Percentiles rank a stretch among this genome's conserved stretches.
Conservation (phyloP, 192 early-diverging fungal genomes). For the Oehlia diaphana region DNA sequence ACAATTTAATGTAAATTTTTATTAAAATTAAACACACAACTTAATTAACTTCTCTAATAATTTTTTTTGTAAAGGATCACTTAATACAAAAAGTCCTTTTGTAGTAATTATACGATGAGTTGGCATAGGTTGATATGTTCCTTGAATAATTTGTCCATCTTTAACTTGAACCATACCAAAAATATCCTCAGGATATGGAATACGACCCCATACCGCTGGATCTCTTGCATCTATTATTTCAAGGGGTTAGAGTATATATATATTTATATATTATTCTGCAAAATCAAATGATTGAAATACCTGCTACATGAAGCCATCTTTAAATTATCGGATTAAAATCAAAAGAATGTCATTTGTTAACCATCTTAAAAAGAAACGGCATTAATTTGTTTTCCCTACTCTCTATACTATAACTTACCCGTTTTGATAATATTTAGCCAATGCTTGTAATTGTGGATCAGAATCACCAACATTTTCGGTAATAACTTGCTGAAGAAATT, state of each 20-base stretch:
- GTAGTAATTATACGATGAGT: conserved; percentile 54
- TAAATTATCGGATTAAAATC: neutral
- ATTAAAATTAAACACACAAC: neutral
- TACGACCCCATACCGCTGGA: conserved; percentile 32
- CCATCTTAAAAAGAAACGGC: too few species aligned
- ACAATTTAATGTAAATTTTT: too few species aligned
- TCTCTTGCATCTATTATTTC: neutral
- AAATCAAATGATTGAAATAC: neutral
- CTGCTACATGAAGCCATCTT: conserved; percentile 12
- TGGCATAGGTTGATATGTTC: conserved; percentile 59
- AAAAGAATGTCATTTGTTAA: neutral
- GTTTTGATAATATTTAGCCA: conserved; percentile 19
- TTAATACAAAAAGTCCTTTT: conserved; percentile 54
- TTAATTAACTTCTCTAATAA: conserved; percentile 19
- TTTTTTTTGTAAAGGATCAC: conserved; percentile 44
- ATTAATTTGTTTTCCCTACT: neutral
- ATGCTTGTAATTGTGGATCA: conserved; percentile 9
- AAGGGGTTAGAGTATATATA: neutral
- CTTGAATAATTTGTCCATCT: conserved; percentile 46
- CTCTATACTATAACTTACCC: neutral
- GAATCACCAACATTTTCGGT: conserved; percentile 2
- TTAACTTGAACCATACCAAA: conserved; percentile 58
- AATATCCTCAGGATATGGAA: conserved; percentile 61
- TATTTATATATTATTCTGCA: neutral
- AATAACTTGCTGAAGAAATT: conserved; percentile 21